Conservation (phyloP, 192 early-diverging fungal species). For the Glomus cerebriforme region DNA sequence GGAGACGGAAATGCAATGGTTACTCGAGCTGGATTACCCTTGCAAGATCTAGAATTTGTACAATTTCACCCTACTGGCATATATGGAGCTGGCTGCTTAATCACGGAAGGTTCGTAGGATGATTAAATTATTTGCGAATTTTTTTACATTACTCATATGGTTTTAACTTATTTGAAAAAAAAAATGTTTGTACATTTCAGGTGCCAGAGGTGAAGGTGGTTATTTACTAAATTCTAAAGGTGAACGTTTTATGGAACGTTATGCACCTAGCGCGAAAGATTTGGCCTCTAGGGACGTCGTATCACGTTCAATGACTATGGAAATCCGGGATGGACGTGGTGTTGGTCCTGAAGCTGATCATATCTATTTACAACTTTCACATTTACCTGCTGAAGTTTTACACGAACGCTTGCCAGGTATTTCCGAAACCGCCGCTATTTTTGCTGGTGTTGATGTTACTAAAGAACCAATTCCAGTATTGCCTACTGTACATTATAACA, state of each 20-base stretch:
- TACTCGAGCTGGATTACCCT: conserved; percentile 91
- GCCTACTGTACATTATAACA: conserved; percentile 99
- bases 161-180: not conserved
- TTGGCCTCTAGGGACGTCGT: conserved; percentile 98
- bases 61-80: conserved; percentile 99
- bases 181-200: not conserved
- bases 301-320: conserved; percentile 97
- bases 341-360: conserved; percentile 96
- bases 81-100: conserved; percentile 96
- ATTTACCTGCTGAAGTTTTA: conserved; percentile 89
- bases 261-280: conserved; percentile 98
- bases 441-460: conserved; percentile 98
- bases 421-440: conserved; percentile 98
- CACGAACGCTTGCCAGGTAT: conserved; percentile 95
- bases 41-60: conserved; percentile 98
- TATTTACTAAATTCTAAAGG: conserved; percentile 94
- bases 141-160: not conserved
- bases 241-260: conserved; percentile 99
- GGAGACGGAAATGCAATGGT: conserved; percentile 99
- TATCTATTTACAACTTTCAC: conserved; percentile 93
- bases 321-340: conserved; percentile 97
- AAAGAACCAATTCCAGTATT: conserved; percentile 99
- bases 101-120: conserved; percentile 77
- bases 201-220: conserved; percentile 94
- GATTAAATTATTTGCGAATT: not conserved